These are phyloP conservation scores for Coprinopsis sp. DNA, from an alignment of 768 basidiomycete genomes.

Conservation along the genomic window DNA sequence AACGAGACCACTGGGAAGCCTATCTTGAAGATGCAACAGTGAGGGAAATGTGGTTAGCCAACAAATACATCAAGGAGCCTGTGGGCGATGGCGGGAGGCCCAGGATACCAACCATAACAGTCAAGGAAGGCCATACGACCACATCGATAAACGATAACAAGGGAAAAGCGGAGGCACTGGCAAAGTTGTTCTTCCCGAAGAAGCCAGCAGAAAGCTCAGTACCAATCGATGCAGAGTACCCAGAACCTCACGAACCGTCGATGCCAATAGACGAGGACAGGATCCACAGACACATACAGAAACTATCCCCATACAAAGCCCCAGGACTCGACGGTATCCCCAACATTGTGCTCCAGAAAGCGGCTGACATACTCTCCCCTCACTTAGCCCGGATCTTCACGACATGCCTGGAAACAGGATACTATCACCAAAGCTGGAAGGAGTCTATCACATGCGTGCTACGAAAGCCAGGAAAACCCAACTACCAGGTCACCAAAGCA, in stretches of 20 bases:
- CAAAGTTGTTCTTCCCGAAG: conserved; percentile 26
- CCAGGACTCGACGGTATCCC: conserved; percentile 23
- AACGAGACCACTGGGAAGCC: conserved; percentile 21
- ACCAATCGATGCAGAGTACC: conserved; percentile 19
- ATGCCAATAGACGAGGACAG: conserved; percentile 19
- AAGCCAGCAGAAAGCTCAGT: conserved; percentile 1
- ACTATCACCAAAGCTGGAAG: conserved; percentile 13
- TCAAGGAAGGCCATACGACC: background rate
- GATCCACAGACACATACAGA: conserved; percentile 19
- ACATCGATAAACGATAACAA: conserved; percentile 16
- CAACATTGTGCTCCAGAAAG: conserved; percentile 18
- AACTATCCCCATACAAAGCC: conserved; percentile 29
- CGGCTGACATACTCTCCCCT: conserved; percentile 5
- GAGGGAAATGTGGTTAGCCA: conserved; percentile 20
- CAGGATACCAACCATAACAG: conserved; percentile 21
- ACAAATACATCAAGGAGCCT: conserved; percentile 16
- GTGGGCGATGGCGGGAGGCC: conserved; percentile 22
- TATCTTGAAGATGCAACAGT: conserved; percentile 20
- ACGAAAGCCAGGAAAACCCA: conserved; percentile 27
- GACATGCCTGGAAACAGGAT: conserved; percentile 7
- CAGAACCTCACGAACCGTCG: conserved; percentile 16
- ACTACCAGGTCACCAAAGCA: conserved; percentile 28
- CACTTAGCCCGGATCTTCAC: conserved; percentile 15
- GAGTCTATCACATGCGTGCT: conserved; percentile 23
- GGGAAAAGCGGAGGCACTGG: conserved; percentile 20